Percentiles rank a stretch among this genome's conserved stretches.
Conservation (phyloP, 352 stramenopile species). For the Pythium rhizo-oryzae region DNA sequence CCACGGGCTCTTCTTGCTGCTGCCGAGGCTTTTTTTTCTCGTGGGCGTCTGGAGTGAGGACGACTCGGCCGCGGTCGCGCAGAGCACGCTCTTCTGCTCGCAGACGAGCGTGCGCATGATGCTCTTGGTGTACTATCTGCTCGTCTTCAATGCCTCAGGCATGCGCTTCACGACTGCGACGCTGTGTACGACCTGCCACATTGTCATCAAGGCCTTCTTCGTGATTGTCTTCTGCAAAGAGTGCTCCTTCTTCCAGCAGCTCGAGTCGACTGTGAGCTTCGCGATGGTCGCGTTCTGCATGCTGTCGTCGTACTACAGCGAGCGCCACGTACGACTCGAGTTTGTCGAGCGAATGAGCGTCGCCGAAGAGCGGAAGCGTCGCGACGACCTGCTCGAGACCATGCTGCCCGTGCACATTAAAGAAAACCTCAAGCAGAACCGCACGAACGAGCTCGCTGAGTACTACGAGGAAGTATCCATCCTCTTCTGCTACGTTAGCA, state of each 20-base stretch:
- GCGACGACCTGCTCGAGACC: constrained; percentile 70
- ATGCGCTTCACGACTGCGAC: constrained; percentile 72
- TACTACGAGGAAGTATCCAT: constrained; percentile 84
- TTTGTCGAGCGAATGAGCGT: constrained; percentile 67
- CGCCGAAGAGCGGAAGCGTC: constrained; percentile 66
- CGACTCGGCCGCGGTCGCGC: constrained; percentile 23
- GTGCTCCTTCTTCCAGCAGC: constrained; percentile 46
- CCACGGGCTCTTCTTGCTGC: constrained; percentile 45
- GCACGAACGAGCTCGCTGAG: constrained; percentile 62
- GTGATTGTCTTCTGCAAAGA: constrained; percentile 52
- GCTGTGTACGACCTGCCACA: constrained; percentile 47
- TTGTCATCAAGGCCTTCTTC: constrained; percentile 50
- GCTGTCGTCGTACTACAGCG: constrained; percentile 66
- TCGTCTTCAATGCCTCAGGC: constrained; percentile 64
- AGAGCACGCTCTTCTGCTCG: constrained; percentile 52
- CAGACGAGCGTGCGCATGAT: constrained; percentile 62
- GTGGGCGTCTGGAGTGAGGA: constrained; percentile 30
- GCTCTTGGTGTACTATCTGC: constrained; percentile 56
- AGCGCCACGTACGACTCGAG: constrained; percentile 63
- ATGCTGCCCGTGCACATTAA: constrained; percentile 82
- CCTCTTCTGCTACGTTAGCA: constrained; percentile 82
- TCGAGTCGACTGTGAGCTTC: constrained; percentile 54
- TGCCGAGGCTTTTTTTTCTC: constrained; percentile 56
- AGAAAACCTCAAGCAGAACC: constrained; percentile 72
- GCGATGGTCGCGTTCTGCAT: constrained; percentile 68